Percentiles rank a stretch among this genome's conserved stretches.
These are phyloP conservation scores for Phaeodactylum tricornutum DNA, from an alignment of 108 stramenopile species.

Conservation along the genomic window DNA sequence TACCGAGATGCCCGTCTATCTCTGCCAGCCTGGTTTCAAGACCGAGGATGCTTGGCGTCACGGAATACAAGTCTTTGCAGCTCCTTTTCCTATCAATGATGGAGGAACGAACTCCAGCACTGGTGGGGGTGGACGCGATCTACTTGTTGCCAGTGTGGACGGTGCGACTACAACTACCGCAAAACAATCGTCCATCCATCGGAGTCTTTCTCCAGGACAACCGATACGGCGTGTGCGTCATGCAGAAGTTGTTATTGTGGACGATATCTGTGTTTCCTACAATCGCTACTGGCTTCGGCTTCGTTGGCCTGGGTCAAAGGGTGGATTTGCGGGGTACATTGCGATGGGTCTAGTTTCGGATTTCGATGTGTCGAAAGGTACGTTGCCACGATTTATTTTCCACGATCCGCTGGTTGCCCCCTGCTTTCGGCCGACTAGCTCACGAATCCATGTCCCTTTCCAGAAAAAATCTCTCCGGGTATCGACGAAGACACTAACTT, in stretches of 20 bases:
- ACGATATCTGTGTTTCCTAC: conserved; percentile 48
- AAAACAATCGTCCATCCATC: no score
- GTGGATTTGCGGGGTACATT: conserved; percentile 78
- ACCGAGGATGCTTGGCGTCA: conserved; percentile 71
- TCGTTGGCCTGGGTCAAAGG: conserved; percentile 72
- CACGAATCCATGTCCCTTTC: no score
- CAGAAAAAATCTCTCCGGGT: no score
- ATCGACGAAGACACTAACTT: no score
- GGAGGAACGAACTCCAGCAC: conserved; percentile 1
- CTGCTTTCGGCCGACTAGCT: no score
- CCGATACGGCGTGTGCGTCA: conserved; percentile 70
- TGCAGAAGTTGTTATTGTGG: conserved; percentile 74
- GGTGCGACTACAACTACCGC: neutral
- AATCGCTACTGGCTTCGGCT: conserved; percentile 67
- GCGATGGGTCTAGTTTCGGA: conserved; percentile 30
- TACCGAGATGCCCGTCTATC: conserved; percentile 62
- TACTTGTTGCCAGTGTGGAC: neutral
- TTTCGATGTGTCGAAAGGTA: neutral
- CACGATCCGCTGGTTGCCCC: no score
- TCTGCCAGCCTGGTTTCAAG: conserved; percentile 53
- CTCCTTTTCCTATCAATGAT: conserved; percentile 40
- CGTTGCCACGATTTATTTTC: conserved; percentile 2
- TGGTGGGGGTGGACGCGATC: conserved; percentile 3
- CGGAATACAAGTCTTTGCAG: conserved; percentile 61
- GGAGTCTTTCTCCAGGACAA: no score